Percentiles rank a stretch among this genome's conserved stretches.
phyloP scores from a whole-genome alignment of 2,329 filamentous ascomycete genomes.

The Pseudofabraea citricarpa region DNA sequence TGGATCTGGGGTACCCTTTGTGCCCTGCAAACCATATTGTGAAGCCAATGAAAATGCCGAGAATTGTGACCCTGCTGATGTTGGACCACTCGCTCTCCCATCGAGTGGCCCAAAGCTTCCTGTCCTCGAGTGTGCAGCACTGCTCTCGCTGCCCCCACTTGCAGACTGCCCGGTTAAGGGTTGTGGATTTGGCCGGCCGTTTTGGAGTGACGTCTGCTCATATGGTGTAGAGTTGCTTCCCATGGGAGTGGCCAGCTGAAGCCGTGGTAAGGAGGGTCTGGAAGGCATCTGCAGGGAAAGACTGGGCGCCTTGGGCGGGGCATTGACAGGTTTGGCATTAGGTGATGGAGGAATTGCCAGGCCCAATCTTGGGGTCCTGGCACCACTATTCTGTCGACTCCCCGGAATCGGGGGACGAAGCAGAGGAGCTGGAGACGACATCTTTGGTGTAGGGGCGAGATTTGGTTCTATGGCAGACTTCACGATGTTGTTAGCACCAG shows the following conservation, averaged over 20 bases:
- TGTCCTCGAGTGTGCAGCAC: constrained; percentile 72
- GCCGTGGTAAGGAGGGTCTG: constrained; percentile 64
- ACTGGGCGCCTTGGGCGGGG: constrained; percentile 21
- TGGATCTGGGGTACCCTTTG: constrained; percentile 70
- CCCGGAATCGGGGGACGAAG: constrained; percentile 31
- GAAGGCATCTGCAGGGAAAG: constrained; percentile 19
- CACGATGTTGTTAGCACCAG: constrained; percentile 15
- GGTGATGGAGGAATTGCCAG: constrained; percentile 88
- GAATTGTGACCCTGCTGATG: constrained; percentile 82
- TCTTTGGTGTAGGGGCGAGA: constrained; percentile 18
- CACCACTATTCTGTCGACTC: constrained; percentile 21
- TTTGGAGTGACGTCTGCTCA: constrained; percentile 48
- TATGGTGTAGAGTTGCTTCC: constrained; percentile 71
- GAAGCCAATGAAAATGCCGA: constrained; percentile 78
- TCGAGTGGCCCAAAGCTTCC: constrained; percentile 79
- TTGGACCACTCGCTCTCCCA: constrained; percentile 72
- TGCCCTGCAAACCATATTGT: constrained; percentile 61
- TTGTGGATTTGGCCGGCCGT: constrained; percentile 27
- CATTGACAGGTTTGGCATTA: constrained; percentile 69
- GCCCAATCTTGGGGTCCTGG: constrained; percentile 50
- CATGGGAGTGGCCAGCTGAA: constrained; percentile 85
- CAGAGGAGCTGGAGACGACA: constrained; percentile 30
- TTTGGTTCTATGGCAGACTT: constrained; percentile 16
- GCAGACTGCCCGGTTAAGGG: constrained; percentile 60
- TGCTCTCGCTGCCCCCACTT: constrained; percentile 74